Evolutionary conservation across 306 rosid species (phyloP).

Genomic region (Begonia loranthoides): DNA sequence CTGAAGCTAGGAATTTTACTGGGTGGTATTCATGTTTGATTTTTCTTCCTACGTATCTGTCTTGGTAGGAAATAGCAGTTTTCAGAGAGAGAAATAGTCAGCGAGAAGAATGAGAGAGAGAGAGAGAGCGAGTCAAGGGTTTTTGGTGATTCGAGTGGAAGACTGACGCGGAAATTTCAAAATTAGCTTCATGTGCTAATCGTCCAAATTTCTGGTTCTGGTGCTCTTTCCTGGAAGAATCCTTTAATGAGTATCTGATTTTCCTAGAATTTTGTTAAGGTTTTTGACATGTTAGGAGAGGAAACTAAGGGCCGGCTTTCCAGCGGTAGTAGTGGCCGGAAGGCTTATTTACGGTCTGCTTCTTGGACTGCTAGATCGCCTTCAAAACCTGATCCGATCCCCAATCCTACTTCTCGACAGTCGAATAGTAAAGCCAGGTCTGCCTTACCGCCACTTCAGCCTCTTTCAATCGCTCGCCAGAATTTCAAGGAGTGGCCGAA

Average conservation of each 20-base stretch:
- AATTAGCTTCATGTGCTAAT: constrained; percentile 19
- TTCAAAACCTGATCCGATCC: constrained; percentile 23
- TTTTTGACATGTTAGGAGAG: constrained; percentile 37
- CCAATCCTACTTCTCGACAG: constrained; percentile 15
- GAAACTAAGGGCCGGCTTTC: constrained; percentile 29
- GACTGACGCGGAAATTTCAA: constrained; percentile 18
- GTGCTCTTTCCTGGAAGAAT: constrained; percentile 18
- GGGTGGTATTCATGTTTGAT: constrained; percentile 37
- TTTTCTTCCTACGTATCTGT: constrained; percentile 16
- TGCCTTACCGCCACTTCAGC: constrained; percentile 67
- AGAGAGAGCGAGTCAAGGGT: constrained; percentile 40
- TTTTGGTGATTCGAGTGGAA: constrained; percentile 35
- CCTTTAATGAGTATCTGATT: constrained; percentile 30
- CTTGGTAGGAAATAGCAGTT: constrained; percentile 9
- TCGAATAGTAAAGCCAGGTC: constrained; percentile 37
- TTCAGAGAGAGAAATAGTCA: constrained; percentile 13
- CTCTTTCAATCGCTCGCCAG: constrained; percentile 49
- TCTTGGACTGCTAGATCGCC: constrained; percentile 84
- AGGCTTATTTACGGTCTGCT: constrained; percentile 46
- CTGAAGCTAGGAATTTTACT: constrained; percentile 16
- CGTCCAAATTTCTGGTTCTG: constrained; percentile 10
- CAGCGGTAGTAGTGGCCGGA: constrained; percentile 15
- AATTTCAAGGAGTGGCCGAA: constrained; percentile 65
- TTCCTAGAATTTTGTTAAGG: constrained; percentile 7
- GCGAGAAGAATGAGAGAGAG: constrained; percentile 2